Base-by-base conservation (phyloP, 2,329 filamentous ascomycete genomes). In the Fusarium sp. region DNA sequence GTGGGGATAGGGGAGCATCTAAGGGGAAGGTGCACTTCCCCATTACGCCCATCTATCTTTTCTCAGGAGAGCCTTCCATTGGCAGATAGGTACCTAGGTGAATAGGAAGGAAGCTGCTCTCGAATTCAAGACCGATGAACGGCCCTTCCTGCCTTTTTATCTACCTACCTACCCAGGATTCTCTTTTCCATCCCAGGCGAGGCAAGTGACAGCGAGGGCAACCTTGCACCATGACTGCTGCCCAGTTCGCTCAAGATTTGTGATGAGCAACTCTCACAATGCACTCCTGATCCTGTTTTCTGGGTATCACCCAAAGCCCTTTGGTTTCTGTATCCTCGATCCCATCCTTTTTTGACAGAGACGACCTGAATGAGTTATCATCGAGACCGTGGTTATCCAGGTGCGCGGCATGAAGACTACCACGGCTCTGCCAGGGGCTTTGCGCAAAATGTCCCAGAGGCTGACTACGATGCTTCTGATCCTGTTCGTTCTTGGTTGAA, bases 401-500 rank as follows among this genome's bases (percentile, higher is more conserved):
- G 40, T 35, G 38, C 58, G 17, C 62, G 45, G 5, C 15, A 30
- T 50, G n/a, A 33, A 47, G 35, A 14, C 20, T 45, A 38, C 10
- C 52, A 37, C 14, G 14, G 10, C 32, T 14, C n/a, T 15, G 32
- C 22, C 8, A 17, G 8, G 14, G 33, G 11, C 22, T 57, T 57
- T 27, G 10, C 40, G 32, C 58, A 54, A 37, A n/a, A 25, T 47
- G 27, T 45, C 32, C 25, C 22, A 33, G 50, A 65, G 22, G 20
- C 40, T 25, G 30, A 8, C 37, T 8, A 20, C 10, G 20, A n/a
- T 22, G 11, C 10, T 20, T 60, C 60, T 52, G 59, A 27, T 8
- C 40, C 10, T 30, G 50, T 75, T 60, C 73, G 59, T 22, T 60
- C 63, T 62, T 75, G 73, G 73, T 30, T 75, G 43, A 47, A 59